Evolutionary conservation across 441 rosid genomes (phyloP).

Genomic region (Croton setiger): DNA sequence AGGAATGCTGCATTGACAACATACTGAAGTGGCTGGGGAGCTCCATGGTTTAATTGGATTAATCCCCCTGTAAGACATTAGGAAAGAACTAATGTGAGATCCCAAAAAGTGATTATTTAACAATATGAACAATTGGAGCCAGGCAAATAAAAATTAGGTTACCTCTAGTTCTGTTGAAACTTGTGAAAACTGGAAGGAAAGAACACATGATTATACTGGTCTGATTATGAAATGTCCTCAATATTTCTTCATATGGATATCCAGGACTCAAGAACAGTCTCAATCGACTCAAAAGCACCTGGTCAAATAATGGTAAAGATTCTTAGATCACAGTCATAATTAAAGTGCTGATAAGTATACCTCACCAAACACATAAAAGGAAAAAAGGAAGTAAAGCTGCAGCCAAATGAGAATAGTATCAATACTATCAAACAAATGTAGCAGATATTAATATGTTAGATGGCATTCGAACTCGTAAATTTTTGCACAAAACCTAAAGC

Average conservation of each 20-base stretch:
- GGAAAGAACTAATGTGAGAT: conserved; percentile 18
- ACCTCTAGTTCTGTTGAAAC: conserved; percentile 76
- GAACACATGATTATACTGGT: conserved; percentile 82
- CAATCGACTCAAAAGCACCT: conserved; percentile 71
- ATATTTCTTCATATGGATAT: conserved; percentile 82
- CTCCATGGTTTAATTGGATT: conserved; percentile 79
- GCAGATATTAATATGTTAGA: not conserved
- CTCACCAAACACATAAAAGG: not conserved
- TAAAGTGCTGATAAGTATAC: not conserved
- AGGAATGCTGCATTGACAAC: conserved; percentile 81
- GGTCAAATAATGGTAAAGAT: conserved; percentile 5
- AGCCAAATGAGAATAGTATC: not conserved
- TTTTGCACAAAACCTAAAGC: not conserved
- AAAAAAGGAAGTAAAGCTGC: not conserved
- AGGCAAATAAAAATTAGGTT: conserved; percentile 20
- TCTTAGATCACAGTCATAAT: not conserved
- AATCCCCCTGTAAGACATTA: conserved; percentile 52
- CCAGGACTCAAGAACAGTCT: conserved; percentile 88
- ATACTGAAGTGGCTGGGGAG: conserved; percentile 87
- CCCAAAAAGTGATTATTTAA: not conserved
- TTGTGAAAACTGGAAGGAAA: conserved; percentile 63
- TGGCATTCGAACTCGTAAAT: not conserved
- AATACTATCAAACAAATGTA: not conserved
- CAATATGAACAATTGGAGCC: not conserved
- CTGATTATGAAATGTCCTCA: conserved; percentile 82